Evolutionary conservation across 768 basidiomycete genomes (phyloP).

Genomic region (Hygrophorus russula): DNA sequence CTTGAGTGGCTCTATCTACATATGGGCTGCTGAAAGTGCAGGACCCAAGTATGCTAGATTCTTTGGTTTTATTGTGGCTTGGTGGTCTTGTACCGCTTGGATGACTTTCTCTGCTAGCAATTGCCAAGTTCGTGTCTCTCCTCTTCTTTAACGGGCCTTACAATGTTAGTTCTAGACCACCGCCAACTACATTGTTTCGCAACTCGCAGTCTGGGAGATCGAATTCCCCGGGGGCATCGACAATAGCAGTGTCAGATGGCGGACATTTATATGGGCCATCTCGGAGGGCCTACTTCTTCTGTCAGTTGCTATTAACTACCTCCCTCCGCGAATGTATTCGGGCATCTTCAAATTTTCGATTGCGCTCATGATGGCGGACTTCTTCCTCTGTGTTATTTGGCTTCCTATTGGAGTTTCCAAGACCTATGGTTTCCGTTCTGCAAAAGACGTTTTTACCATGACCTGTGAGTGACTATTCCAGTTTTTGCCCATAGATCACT

Average conservation of each 20-base stretch:
- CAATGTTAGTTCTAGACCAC: conserved; percentile 42
- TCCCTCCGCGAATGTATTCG: conserved; percentile 70
- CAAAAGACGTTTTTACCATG: conserved; percentile 74
- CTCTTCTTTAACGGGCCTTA: not conserved
- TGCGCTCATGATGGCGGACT: conserved; percentile 71
- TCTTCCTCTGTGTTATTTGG: conserved; percentile 84
- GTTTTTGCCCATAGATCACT: not conserved
- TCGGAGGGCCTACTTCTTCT: conserved; percentile 64
- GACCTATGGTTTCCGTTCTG: conserved; percentile 82
- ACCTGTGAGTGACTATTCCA: conserved; percentile 41
- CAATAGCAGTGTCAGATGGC: conserved; percentile 71
- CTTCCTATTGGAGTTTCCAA: conserved; percentile 82
- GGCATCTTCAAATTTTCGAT: conserved; percentile 68
- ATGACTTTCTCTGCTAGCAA: conserved; percentile 88
- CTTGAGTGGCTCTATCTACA: conserved; percentile 84
- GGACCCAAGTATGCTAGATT: conserved; percentile 81
- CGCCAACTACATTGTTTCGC: conserved; percentile 84
- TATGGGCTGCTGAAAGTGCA: conserved; percentile 91
- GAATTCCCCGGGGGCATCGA: conserved; percentile 73
- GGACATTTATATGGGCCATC: conserved; percentile 74
- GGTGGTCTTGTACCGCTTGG: conserved; percentile 95
- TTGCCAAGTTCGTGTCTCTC: conserved; percentile 49
- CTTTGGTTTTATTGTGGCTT: conserved; percentile 83
- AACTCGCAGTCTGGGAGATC: conserved; percentile 67
- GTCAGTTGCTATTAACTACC: conserved; percentile 74